These are phyloP conservation scores for Zygosaccharomyces rouxii DNA, from an alignment of 805 yeast species.

Conservation along the genomic window DNA sequence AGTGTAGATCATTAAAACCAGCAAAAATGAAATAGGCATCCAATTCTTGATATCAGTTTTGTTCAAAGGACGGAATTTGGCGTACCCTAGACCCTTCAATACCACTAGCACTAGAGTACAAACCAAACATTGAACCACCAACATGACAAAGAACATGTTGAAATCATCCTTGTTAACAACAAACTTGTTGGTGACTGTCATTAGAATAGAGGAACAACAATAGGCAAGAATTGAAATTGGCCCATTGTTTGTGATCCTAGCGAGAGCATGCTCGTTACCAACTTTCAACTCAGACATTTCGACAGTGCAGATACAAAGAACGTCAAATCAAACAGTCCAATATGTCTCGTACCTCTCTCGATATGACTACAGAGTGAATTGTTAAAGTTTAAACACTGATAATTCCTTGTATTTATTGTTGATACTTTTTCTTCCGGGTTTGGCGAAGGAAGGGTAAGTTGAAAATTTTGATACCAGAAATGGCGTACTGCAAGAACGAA, in stretches of 20 bases:
- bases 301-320: neutral
- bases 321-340: no score
- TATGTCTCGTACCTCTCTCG: neutral
- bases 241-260: slow-evolving; percentile 42
- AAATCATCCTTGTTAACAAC: slow-evolving; percentile 71
- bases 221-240: slow-evolving; percentile 71
- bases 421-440: neutral
- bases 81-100: slow-evolving; percentile 69
- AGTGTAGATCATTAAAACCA: slow-evolving; percentile 93
- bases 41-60: slow-evolving; percentile 88
- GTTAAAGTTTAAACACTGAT: neutral
- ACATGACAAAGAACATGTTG: slow-evolving; percentile 80
- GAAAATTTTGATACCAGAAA: neutral
- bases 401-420: neutral
- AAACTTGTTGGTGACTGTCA: slow-evolving; percentile 96
- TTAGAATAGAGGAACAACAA: slow-evolving; percentile 90
- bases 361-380: neutral
- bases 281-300: slow-evolving; percentile 33
- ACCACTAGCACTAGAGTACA: slow-evolving; percentile 69
- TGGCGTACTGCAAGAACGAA: neutral
- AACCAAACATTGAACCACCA: slow-evolving; percentile 84
- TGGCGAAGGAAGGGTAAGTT: neutral
- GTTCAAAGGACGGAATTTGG: slow-evolving; percentile 83
- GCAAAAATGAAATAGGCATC: slow-evolving; percentile 86
- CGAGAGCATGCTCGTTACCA: slow-evolving; percentile 20